A percentile compares a stretch with the other conserved stretches of the same genome.
Evolutionary conservation across 31 red algal genomes (phyloP).

Genomic region (Bonnemaisonia californica): DNA sequence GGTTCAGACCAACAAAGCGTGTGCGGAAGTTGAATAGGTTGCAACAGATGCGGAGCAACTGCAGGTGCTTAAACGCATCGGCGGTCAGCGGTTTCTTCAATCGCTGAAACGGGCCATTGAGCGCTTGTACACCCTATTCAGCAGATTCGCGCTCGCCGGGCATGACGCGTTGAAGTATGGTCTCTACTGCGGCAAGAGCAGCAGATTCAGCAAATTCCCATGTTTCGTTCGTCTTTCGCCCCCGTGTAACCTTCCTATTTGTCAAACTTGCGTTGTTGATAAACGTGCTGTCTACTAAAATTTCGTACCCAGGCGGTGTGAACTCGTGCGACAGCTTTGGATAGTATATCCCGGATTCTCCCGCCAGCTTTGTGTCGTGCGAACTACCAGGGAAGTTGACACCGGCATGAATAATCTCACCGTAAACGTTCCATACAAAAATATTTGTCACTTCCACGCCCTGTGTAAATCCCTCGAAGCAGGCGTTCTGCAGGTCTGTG

Average conservation of each 20-base stretch:
- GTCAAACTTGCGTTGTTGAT: neutral
- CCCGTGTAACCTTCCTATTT: conserved; percentile 22
- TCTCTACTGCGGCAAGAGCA: conserved; percentile 22
- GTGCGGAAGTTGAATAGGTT: no score
- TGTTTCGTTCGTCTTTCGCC: conserved; percentile 29
- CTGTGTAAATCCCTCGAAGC: no score
- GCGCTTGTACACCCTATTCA: no score
- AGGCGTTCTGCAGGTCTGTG: conserved; percentile 18
- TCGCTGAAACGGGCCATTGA: no score
- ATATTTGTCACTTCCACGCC: conserved; percentile 27
- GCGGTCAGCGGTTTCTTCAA: no score
- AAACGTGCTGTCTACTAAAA: conserved; percentile 12
- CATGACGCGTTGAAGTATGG: no score
- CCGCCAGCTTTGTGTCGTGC: conserved; percentile 21
- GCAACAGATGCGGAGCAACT: no score
- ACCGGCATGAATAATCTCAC: conserved; percentile 40
- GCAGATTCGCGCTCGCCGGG: no score
- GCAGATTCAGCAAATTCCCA: neutral
- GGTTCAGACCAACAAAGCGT: no score
- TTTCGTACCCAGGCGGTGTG: neutral
- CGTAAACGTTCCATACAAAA: conserved; percentile 32
- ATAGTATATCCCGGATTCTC: conserved; percentile 6
- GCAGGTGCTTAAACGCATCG: no score
- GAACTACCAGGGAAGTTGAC: conserved; percentile 36
- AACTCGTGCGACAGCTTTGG: conserved; percentile 7